Evolutionary conservation across 1,139 yeast genomes (phyloP).

Genomic region (Pichia sp.): DNA sequence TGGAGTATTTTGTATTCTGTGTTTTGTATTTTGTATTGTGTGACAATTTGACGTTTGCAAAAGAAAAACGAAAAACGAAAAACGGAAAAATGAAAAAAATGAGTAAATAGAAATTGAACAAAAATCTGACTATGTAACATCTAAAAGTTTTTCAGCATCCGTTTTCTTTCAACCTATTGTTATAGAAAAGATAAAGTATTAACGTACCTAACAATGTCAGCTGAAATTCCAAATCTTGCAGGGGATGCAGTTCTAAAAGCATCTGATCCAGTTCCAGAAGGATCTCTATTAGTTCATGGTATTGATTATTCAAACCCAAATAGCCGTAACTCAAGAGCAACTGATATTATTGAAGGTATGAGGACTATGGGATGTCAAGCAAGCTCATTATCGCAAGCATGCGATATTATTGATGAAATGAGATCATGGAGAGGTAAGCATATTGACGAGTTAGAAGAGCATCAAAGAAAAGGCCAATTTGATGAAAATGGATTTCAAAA

Average conservation of each 20-base stretch:
- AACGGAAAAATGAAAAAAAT: background rate
- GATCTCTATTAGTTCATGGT: conserved; percentile 72
- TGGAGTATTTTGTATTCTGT: too few relatives aligned
- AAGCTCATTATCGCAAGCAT: conserved; percentile 73
- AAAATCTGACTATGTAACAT: background rate
- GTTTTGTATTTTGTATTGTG: too few relatives aligned
- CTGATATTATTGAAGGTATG: conserved; percentile 76
- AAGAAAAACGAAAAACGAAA: too few relatives aligned
- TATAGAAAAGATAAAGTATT: background rate
- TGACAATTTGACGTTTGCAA: too few relatives aligned
- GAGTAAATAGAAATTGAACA: background rate
- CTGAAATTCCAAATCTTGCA: conserved; percentile 54
- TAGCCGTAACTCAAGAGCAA: conserved; percentile 62
- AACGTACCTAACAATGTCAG: conserved; percentile 14
- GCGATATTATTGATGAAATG: conserved; percentile 89
- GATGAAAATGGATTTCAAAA: conserved; percentile 79
- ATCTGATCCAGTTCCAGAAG: conserved; percentile 80
- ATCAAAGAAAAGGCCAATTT: conserved; percentile 64
- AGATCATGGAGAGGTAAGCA: conserved; percentile 85
- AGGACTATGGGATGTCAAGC: conserved; percentile 98
- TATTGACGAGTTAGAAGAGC: conserved; percentile 56
- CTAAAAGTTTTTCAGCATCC: background rate
- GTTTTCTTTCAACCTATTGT: too few relatives aligned
- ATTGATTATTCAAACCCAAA: conserved; percentile 76
- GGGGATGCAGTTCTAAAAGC: conserved; percentile 85